Base-by-base conservation (phyloP, 495 filamentous ascomycete species). In the Filosporella fistucella region DNA sequence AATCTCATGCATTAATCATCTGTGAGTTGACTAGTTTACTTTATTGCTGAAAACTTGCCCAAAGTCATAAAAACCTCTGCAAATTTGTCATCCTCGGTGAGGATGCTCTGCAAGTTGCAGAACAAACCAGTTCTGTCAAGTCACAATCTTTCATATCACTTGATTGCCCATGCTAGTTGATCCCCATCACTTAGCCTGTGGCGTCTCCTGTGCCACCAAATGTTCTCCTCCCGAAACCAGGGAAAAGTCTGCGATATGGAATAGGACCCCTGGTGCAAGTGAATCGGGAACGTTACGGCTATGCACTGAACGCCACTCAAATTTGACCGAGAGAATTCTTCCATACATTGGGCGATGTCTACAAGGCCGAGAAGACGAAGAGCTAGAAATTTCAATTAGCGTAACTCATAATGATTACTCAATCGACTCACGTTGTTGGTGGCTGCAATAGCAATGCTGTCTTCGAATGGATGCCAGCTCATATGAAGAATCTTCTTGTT, bases 401-500 rank as follows among this genome's bases (percentile, higher is more conserved):
- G 3, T 32, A n/a, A 18, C 2, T 5, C 11, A 29, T 8, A 17
- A 21, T 9, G 39, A 38, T 43, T 2, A 18, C 18, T 17, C 4
- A 16, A 14, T 5, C 4, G 32, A 77, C 89, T 85, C 69, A 97
- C 93, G 68, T 98, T 98, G 75, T 98, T 98, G 51, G 93, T 98
- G 40, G 93, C 93, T 49, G 93, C 93, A 76, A 98, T 98, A 34
- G 93, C 93, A 73, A 98, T 98, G 69, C 91, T 96, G 71, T 98
- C 93, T 72, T 98, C 93, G 63, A 89, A 96, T 38, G 93, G 93
- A 81, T 98, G 93, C 93, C 93, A 98, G 70, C 93, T 97, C 93
- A 98, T 98, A 65, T 98, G 93, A 65, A 98, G 62, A 64, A 98
- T 98, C 82, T 98, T 98, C 84, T 98, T 98, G 77, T 98, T 97